Evolutionary conservation across 768 basidiomycete species (phyloP), one percentile per base, ranked within the genome.

Genomic region (Harrya chromipes): DNA sequence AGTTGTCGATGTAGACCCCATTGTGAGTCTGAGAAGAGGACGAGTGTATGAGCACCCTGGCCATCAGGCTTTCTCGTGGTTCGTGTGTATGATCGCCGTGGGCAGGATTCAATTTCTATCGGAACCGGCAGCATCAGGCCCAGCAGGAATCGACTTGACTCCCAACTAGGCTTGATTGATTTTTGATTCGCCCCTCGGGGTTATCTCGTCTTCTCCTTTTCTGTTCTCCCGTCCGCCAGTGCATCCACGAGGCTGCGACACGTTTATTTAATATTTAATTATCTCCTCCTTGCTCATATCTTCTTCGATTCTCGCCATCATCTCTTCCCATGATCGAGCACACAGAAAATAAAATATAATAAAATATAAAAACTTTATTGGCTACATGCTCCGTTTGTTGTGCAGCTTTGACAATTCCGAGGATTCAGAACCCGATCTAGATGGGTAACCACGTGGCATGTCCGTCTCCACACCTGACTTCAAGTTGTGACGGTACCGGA

Each of bases 61-160:
- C 67, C 65, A 65, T 54, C 66, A 66, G 65, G 65, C 40, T 61
- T 69, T 65, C 67, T 66, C 67, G 63, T 66, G 66, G 63, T 53
- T 52, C 62, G 46, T 68, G 40, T 26, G 45, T 52, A 54, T 65
- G 65, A 66, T 66, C 67, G 65, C 65, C 60, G 65, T 53, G 53
- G 47, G 31, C 51, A 52, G 49, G 40, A 50, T 60, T 56, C 62
- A 62, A 65, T 62, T 57, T 62, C 40, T 58, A 24, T 67, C 67
- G 65, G 65, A 65, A 65, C 65, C 65, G 64, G 62, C 54, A 51
- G 49, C 37, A 55, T 58, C 60, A 64, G 33, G 29, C 29, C 6
- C 29, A 29, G 29, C 26, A 26, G 26, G 26, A 26, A 26, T 54
- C 56, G 54, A 53, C 53, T 62, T 56, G 50, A 54, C 52, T 34